Evolutionary conservation across 148 eudicot genomes (phyloP).

Genomic region (Amaranthus palmeri): DNA sequence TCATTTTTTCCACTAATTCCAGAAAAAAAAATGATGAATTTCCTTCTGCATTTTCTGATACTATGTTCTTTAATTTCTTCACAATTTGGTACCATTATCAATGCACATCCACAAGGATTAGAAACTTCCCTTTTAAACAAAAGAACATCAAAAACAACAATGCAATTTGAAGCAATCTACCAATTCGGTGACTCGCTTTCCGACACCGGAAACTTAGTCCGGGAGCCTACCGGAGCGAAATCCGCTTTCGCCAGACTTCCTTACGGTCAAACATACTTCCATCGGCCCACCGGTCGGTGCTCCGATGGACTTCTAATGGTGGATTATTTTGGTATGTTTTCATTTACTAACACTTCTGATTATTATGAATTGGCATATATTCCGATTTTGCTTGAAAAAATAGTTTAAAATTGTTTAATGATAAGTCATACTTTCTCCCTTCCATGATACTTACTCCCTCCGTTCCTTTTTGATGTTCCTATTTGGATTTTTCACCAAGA

Average conservation of each 20-base stretch:
- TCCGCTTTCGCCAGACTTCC: conserved; percentile 27
- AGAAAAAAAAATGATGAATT: conserved; percentile 7
- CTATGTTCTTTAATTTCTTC: conserved; percentile 1
- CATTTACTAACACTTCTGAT: neutral
- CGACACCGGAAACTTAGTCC: conserved; percentile 35
- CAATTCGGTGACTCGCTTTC: conserved; percentile 44
- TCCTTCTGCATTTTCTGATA: conserved; percentile 5
- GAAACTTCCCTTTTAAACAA: neutral
- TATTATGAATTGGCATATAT: too few species aligned
- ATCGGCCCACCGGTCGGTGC: conserved; percentile 40
- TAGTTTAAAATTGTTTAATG: too few species aligned
- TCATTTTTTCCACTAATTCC: neutral
- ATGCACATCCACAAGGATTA: neutral
- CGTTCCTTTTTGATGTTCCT: too few species aligned
- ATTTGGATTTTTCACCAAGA: too few species aligned
- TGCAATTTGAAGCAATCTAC: conserved; percentile 32
- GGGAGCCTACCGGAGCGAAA: conserved; percentile 11
- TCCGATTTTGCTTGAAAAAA: too few species aligned
- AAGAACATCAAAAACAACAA: neutral
- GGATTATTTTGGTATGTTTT: conserved; percentile 34
- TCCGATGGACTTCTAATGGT: conserved; percentile 45
- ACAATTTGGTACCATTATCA: neutral
- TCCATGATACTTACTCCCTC: too few species aligned
- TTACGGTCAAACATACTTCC: conserved; percentile 31
- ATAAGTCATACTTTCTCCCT: too few species aligned